Conservation (phyloP, 2,329 filamentous ascomycete genomes). For the Scorias spongiosa region DNA sequence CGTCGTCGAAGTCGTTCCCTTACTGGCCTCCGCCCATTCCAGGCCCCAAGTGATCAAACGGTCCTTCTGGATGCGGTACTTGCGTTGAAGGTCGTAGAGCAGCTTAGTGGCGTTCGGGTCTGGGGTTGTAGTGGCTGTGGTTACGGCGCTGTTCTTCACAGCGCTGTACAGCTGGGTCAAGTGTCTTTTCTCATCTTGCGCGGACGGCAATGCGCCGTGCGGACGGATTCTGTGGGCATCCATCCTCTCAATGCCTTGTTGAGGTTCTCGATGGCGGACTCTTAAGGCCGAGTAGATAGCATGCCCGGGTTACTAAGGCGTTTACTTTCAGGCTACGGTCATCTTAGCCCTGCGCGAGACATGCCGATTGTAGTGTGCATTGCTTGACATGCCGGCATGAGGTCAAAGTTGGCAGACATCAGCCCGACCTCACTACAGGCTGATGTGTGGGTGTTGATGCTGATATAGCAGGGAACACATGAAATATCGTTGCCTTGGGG, state of each 20-base stretch:
- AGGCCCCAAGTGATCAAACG: constrained; percentile 65
- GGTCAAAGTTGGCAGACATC: too few relatives aligned
- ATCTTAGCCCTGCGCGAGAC: too few relatives aligned
- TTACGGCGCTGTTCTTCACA: neutral
- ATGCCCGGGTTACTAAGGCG: too few relatives aligned
- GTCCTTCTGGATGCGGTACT: constrained; percentile 67
- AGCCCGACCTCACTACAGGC: too few relatives aligned
- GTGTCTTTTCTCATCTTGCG: neutral
- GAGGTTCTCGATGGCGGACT: neutral
- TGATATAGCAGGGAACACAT: too few relatives aligned
- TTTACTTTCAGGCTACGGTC: too few relatives aligned
- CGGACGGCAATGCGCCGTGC: neutral
- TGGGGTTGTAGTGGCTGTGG: neutral
- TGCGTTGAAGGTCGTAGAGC: constrained; percentile 43
- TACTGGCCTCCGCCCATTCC: constrained; percentile 60
- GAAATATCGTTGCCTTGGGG: too few relatives aligned
- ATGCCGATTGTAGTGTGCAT: too few relatives aligned
- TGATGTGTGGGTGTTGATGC: too few relatives aligned
- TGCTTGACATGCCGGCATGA: too few relatives aligned
- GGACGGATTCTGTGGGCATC: neutral
- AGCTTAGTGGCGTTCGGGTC: neutral
- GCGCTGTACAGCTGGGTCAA: neutral
- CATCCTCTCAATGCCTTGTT: neutral
- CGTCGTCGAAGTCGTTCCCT: constrained; percentile 21
- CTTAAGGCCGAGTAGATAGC: too few relatives aligned